These are phyloP conservation scores for Brassica balearica DNA, from an alignment of 441 rosid genomes.

Conservation along the genomic window DNA sequence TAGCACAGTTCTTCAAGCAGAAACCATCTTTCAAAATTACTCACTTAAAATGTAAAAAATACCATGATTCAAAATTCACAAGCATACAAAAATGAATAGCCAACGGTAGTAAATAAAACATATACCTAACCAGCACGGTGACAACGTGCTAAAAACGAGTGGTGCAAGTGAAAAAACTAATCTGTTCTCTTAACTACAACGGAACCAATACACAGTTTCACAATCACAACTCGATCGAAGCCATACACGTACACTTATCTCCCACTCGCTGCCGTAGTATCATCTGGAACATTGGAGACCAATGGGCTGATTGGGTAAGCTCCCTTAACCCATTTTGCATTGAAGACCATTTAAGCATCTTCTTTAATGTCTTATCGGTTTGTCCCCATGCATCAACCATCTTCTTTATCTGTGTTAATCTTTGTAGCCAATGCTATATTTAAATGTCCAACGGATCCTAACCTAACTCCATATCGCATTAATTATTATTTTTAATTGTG, in stretches of 20 bases:
- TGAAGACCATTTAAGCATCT: neutral
- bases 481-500: neutral
- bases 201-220: conserved; percentile 1
- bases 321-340: neutral
- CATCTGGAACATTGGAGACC: neutral
- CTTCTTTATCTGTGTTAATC: neutral
- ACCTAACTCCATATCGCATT: neutral
- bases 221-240: neutral
- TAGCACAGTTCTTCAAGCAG: neutral
- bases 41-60: neutral
- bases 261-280: neutral
- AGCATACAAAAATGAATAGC: neutral
- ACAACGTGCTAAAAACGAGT: neutral
- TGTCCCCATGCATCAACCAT: neutral
- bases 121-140: neutral
- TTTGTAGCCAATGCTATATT: neutral
- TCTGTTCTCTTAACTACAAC: neutral
- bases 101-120: neutral
- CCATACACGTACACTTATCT: neutral
- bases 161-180: neutral
- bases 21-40: neutral
- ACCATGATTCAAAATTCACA: neutral
- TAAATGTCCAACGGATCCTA: neutral
- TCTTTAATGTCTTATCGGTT: neutral
- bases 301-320: neutral